phyloP scores from a whole-genome alignment of 169 alveolate genomes.

The Cyclospora cayetanensis region DNA sequence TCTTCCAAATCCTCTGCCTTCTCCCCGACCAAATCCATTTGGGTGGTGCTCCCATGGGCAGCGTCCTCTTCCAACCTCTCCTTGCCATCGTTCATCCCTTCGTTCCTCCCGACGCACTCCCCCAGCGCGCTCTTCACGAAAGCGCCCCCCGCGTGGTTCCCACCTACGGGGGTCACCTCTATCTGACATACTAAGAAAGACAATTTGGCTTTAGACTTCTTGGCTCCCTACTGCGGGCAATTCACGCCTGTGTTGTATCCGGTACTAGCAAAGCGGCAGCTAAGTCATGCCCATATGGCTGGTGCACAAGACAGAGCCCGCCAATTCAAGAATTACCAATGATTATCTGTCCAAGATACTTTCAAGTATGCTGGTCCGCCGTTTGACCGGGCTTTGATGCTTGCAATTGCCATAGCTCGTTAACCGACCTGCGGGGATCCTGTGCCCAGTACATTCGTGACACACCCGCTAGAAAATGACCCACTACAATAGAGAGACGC shows the following conservation, averaged over 20 bases:
- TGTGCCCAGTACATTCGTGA: not conserved
- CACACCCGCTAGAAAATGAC: not conserved
- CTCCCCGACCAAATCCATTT: not conserved
- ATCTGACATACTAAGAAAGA: not conserved
- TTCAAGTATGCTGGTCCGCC: no score
- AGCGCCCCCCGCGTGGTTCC: constrained; percentile 13
- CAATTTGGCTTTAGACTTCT: not conserved
- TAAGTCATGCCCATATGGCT: no score
- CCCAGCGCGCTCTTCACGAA: not conserved
- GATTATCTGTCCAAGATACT: no score
- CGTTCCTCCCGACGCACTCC: constrained; percentile 14
- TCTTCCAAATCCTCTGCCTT: constrained; percentile 18
- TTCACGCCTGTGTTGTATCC: not conserved
- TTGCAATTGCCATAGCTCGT: not conserved
- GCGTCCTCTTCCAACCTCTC: constrained; percentile 18
- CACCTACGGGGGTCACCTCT: not conserved
- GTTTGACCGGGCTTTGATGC: not conserved
- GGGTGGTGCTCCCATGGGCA: not conserved
- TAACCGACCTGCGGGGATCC: not conserved
- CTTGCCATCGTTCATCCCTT: constrained; percentile 30
- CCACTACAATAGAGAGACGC: not conserved
- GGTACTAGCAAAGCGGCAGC: not conserved
- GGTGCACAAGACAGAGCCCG: no score
- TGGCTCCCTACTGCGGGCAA: not conserved
- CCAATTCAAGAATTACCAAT: no score